phyloP scores from a whole-genome alignment of 352 stramenopile species.

The Thalassiosira hispida region DNA sequence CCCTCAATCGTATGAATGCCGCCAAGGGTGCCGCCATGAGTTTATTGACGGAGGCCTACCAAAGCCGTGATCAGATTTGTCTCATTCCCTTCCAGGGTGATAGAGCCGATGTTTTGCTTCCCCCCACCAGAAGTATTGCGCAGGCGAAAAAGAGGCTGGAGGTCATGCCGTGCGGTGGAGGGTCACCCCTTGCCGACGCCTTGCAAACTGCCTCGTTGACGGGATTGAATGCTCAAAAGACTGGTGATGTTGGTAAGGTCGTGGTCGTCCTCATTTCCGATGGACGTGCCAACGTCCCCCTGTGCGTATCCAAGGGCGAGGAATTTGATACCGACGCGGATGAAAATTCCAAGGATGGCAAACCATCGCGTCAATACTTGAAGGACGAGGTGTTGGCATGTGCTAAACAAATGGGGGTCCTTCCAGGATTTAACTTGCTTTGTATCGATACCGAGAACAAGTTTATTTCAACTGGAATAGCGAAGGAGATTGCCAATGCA shows the following conservation, averaged over 20 bases:
- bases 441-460: conserved; percentile 90
- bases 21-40: conserved; percentile 88
- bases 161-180: conserved; percentile 89
- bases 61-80: conserved; percentile 88
- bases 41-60: conserved; percentile 88
- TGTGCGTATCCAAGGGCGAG: conserved; percentile 84
- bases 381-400: conserved; percentile 88
- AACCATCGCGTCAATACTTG: conserved; percentile 84
- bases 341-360: conserved; percentile 84
- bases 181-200: conserved; percentile 87
- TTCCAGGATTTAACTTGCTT: conserved; percentile 87
- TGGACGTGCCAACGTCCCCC: conserved; percentile 88
- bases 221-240: conserved; percentile 88
- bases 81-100: conserved; percentile 89
- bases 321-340: conserved; percentile 73
- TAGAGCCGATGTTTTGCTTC: conserved; percentile 82
- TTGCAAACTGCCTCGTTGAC: conserved; percentile 85
- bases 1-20: conserved; percentile 89
- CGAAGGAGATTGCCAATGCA: conserved; percentile 88
- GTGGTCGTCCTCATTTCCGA: conserved; percentile 88
- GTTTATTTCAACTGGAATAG: conserved; percentile 88
- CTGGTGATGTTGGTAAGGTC: conserved; percentile 85
- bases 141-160: conserved; percentile 87
- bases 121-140: conserved; percentile 87
- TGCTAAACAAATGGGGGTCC: conserved; percentile 79